These are phyloP conservation scores for Plasmodium knowlesi DNA, from an alignment of 169 alveolate genomes.

Conservation along the genomic window DNA sequence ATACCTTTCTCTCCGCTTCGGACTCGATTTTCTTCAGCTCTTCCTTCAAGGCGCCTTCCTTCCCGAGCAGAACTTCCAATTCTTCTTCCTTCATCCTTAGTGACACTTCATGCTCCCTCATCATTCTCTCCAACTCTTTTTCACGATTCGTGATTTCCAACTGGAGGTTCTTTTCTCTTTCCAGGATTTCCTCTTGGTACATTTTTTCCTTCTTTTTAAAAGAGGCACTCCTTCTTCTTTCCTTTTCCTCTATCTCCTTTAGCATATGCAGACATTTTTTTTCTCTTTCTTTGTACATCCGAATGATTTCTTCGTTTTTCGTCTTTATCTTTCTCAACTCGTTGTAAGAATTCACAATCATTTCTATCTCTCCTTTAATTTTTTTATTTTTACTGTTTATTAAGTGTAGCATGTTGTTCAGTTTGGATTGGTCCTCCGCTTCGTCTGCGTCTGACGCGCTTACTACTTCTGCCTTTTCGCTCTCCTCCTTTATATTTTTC, in stretches of 20 bases:
- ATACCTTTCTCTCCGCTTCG: constrained; percentile 15
- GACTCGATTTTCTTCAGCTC: constrained; percentile 41
- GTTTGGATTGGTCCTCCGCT: constrained; percentile 1
- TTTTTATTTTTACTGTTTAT: constrained; percentile 29
- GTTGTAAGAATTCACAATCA: background rate
- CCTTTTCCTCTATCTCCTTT: constrained; percentile 38
- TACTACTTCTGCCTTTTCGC: background rate
- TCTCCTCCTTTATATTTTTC: background rate
- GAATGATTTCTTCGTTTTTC: constrained; percentile 64
- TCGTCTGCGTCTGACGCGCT: background rate
- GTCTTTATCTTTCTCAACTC: constrained; percentile 14
- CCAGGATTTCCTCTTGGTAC: constrained; percentile 32
- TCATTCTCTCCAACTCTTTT: background rate
- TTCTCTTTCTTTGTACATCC: constrained; percentile 52
- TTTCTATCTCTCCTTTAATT: constrained; percentile 41
- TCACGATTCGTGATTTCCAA: constrained; percentile 43
- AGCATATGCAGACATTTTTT: background rate
- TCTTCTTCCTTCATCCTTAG: constrained; percentile 16
- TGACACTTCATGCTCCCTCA: constrained; percentile 8
- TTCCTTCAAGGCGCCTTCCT: constrained; percentile 29
- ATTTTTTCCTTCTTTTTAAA: constrained; percentile 54
- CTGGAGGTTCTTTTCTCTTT: background rate
- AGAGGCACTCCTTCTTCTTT: background rate
- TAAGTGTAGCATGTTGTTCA: constrained; percentile 8
- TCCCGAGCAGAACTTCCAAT: background rate